A percentile compares a stretch with the other conserved stretches of the same genome.
Evolutionary conservation across 2,329 filamentous ascomycete species (phyloP).

Genomic region (Emergomyces orientalis): DNA sequence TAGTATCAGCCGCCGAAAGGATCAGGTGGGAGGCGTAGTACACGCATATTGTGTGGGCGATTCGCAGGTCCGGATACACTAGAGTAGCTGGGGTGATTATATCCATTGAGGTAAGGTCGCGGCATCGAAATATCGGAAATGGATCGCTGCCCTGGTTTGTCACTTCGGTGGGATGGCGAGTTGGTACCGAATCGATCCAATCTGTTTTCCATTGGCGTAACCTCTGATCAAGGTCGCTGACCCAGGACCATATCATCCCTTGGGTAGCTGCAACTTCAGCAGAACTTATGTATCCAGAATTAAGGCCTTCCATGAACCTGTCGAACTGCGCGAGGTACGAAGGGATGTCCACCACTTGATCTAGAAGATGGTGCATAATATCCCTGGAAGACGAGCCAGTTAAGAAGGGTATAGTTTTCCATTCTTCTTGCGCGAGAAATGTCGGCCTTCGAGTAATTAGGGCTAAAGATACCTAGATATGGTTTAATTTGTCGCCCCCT

Average conservation of each 20-base stretch:
- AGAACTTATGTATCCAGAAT: conserved; percentile 19
- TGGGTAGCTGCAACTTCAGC: conserved; percentile 28
- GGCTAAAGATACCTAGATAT: conserved; percentile 23
- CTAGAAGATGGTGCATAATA: conserved; percentile 30
- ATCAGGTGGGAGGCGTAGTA: conserved; percentile 23
- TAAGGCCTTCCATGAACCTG: conserved; percentile 20
- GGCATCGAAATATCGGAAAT: conserved; percentile 20
- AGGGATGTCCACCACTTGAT: conserved; percentile 29
- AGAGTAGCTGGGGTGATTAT: conserved; percentile 15
- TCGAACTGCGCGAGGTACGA: conserved; percentile 26
- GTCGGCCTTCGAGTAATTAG: conserved; percentile 26
- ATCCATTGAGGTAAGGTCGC: conserved; percentile 18
- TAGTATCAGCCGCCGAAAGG: conserved; percentile 18
- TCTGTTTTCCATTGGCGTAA: conserved; percentile 21
- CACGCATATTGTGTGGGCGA: conserved; percentile 20
- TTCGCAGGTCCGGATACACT: conserved; percentile 21
- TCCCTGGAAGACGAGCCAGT: conserved; percentile 29
- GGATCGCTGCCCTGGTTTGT: conserved; percentile 8
- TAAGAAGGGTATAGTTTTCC: conserved; percentile 34
- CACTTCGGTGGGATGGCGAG: conserved; percentile 14
- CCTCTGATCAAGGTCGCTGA: conserved; percentile 25
- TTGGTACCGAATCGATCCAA: conserved; percentile 20
- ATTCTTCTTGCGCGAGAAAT: conserved; percentile 30
- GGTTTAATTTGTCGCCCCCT: conserved; percentile 5
- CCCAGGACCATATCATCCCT: conserved; percentile 27